Evolutionary conservation across 2,329 filamentous ascomycete genomes (phyloP).

Genomic region (Aspergillus sp.): DNA sequence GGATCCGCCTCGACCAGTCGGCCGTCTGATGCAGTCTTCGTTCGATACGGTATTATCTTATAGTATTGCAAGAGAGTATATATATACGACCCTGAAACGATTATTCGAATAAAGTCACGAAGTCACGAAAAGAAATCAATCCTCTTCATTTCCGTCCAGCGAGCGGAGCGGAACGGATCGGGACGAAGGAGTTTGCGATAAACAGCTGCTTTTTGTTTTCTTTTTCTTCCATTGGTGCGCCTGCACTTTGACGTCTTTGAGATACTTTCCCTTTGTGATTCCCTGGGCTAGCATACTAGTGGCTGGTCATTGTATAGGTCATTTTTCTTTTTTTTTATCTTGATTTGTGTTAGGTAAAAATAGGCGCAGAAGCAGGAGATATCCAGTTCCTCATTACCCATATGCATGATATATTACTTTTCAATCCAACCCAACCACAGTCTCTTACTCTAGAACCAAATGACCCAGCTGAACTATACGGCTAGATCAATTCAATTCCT

Average conservation of each 20-base stretch:
- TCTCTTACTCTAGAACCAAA: neutral
- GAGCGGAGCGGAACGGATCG: neutral
- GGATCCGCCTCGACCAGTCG: constrained; percentile 45
- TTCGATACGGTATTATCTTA: too few relatives aligned
- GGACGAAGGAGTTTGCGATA: constrained; percentile 13
- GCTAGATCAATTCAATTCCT: neutral
- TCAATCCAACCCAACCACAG: neutral
- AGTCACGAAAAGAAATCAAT: constrained; percentile 3
- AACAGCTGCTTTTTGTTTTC: neutral
- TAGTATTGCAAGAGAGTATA: neutral
- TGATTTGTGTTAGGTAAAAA: neutral
- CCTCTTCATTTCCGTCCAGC: neutral
- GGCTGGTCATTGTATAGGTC: neutral
- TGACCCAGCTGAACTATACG: neutral
- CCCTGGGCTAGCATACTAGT: neutral
- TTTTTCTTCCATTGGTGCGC: neutral
- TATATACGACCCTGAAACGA: constrained; percentile 2
- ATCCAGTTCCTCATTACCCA: neutral
- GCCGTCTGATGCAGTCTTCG: constrained; percentile 6
- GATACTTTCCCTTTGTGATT: constrained; percentile 1
- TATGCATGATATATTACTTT: neutral
- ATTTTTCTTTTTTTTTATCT: neutral
- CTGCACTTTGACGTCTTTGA: too few relatives aligned
- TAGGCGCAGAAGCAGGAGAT: neutral
- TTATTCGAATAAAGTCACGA: neutral